Conservation (phyloP, 176 grass and related monocot genomes). For the Avena insularis region DNA sequence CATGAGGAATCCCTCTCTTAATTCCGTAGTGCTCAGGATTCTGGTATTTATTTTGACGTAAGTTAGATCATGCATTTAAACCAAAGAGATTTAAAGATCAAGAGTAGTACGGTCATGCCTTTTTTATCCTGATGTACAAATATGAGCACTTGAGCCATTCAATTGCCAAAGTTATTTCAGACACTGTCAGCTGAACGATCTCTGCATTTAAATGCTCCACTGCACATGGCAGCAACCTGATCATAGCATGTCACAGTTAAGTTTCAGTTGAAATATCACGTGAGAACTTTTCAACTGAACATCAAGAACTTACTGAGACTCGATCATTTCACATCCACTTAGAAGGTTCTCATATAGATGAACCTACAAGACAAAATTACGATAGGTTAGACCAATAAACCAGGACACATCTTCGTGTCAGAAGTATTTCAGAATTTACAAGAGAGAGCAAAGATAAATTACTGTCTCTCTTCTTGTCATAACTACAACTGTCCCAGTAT, state of each 20-base stretch:
- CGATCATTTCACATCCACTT: constrained; percentile 96
- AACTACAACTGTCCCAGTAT: constrained; percentile 95
- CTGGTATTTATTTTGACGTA: constrained; percentile 50
- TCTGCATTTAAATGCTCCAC: constrained; percentile 94
- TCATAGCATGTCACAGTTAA: constrained; percentile 30
- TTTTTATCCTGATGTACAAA: constrained; percentile 89
- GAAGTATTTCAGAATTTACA: constrained; percentile 38
- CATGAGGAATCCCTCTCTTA: constrained; percentile 63
- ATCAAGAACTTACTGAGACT: constrained; percentile 90
- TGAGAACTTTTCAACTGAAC: constrained; percentile 38
- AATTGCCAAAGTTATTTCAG: constrained; percentile 86
- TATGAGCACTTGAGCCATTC: constrained; percentile 97
- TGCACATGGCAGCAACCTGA: constrained; percentile 86
- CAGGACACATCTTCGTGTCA: not conserved
- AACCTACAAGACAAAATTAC: constrained; percentile 61
- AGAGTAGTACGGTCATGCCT: constrained; percentile 56
- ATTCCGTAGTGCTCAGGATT: constrained; percentile 94
- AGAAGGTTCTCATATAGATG: constrained; percentile 94
- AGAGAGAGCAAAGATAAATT: constrained; percentile 37
- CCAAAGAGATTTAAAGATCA: constrained; percentile 12
- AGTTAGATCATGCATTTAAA: constrained; percentile 43
- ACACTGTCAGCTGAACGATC: constrained; percentile 88
- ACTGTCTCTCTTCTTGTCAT: constrained; percentile 99
- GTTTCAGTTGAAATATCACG: constrained; percentile 35
- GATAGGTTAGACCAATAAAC: constrained; percentile 42